Base-by-base conservation (phyloP, 2,329 filamentous ascomycete species). In the Volutella citrinella region DNA sequence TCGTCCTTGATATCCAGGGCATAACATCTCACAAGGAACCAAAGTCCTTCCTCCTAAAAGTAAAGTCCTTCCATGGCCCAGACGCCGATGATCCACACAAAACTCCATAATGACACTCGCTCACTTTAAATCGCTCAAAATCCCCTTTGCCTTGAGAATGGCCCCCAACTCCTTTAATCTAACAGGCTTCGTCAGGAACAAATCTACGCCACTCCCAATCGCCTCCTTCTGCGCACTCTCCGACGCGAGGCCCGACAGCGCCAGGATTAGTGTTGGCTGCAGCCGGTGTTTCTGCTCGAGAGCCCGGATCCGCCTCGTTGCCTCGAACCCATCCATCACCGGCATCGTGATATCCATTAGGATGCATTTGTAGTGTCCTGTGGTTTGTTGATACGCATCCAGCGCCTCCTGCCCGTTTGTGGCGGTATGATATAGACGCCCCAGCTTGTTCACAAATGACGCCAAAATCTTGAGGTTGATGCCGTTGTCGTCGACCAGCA, bases 271-370 rank as follows among this genome's bases (percentile, higher is more conserved):
- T 1, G 65, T 65, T 0, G 67, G 66, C 2, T 58, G 36, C 0
- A 70, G 48, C 2, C 59, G 56, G 7, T 63, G 49, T 2, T 68
- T 58, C 5, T 60, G 55, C 45, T 79, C 75, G 25, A 70, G 61
- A 1, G 63, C 60, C 3, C 74, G 63, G 19, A 77, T 76, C 19
- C 59, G 55, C 4, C 66, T 60, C 5, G 72, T 74, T 0, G 69
- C 65, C 11, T 67, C 65, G 3, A 74, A 63, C 0, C 71, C 71
- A 40, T 78, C 69, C 45, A 79, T 69, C 5, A 76, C 54, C 0
- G 75, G 75, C 75, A 79, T 79, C 35, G 66, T 74, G 4, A 77
- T 68, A 38, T 78, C 75, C 45, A 65, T 65, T 6, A 68, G 42
- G 7, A 67, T 52, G 35, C 52, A 60, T n/a, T 42, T 40, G 19